Percentiles rank a stretch among this genome's conserved stretches.
phyloP scores from a whole-genome alignment of 1,139 yeast genomes.

The Yamadazyma mexicana region DNA sequence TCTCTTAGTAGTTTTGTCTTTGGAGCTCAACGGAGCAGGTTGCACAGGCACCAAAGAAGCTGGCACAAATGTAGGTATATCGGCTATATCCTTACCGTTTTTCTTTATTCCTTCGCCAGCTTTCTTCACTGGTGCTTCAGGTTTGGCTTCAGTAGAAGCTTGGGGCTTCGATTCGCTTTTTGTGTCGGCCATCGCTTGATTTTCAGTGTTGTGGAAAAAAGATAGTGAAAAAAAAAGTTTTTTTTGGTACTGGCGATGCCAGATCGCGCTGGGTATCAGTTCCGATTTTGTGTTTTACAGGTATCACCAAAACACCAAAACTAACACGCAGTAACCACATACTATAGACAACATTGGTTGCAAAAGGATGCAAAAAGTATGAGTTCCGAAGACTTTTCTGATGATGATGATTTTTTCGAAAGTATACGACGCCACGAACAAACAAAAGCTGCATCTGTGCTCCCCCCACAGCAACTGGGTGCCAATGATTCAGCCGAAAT shows the following conservation, averaged over 20 bases:
- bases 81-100: slow-evolving; percentile 11
- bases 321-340: not conserved
- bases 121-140: slow-evolving; percentile 1
- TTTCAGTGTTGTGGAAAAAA: too few species aligned
- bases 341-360: not conserved
- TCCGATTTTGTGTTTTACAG: too few species aligned
- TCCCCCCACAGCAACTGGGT: too few species aligned
- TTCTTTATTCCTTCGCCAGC: slow-evolving; percentile 6
- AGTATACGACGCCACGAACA: slow-evolving; percentile 9
- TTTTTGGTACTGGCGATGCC: slow-evolving; percentile 6
- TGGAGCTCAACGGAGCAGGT: slow-evolving; percentile 77
- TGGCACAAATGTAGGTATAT: slow-evolving; percentile 40
- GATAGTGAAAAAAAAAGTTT: not conserved
- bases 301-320: too few species aligned
- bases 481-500: not conserved
- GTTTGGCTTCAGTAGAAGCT: not conserved
- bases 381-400: slow-evolving; percentile 11
- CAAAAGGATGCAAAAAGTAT: not conserved
- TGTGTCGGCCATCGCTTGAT: slow-evolving; percentile 1
- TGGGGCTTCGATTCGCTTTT: not conserved
- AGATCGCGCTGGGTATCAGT: too few species aligned
- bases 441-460: not conserved
- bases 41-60: slow-evolving; percentile 83
- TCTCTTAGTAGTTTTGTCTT: slow-evolving; percentile 80
- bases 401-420: slow-evolving; percentile 14